A percentile compares a stretch with the other conserved stretches of the same genome.
phyloP scores from a whole-genome alignment of 148 eudicot species.

The Dysphania ambrosioides region DNA sequence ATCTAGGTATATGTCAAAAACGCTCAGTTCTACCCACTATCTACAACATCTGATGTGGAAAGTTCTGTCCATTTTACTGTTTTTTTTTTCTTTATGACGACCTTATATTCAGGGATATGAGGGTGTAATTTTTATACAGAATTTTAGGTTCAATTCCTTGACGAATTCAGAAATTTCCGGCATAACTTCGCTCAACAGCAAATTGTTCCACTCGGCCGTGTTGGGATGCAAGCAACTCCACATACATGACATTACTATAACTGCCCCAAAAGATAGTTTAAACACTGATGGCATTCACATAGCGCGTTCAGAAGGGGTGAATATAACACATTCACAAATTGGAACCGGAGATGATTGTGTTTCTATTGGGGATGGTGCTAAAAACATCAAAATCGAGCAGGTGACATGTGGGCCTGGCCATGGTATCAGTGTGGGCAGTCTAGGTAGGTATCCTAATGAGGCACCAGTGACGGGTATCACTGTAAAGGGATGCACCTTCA shows the following conservation, averaged over 20 bases:
- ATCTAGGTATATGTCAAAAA: no score
- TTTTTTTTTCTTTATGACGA: not conserved
- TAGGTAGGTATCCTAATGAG: slow-evolving; percentile 44
- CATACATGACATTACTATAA: slow-evolving; percentile 27
- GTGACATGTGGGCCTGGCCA: slow-evolving; percentile 69
- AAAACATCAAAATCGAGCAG: slow-evolving; percentile 33
- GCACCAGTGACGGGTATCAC: slow-evolving; percentile 34
- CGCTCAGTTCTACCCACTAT: no score
- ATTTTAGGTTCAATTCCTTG: slow-evolving; percentile 45
- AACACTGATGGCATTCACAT: slow-evolving; percentile 74
- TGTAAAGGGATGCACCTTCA: slow-evolving; percentile 47
- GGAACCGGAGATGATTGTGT: slow-evolving; percentile 64
- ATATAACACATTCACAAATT: slow-evolving; percentile 28
- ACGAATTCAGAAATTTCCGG: slow-evolving; percentile 34
- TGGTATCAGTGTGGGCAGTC: slow-evolving; percentile 66
- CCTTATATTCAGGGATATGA: no score
- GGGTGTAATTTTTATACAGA: no score
- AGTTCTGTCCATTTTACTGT: no score
- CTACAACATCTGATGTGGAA: no score
- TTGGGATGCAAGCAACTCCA: slow-evolving; percentile 37
- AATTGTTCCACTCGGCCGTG: slow-evolving; percentile 46
- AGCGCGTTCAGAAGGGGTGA: slow-evolving; percentile 39
- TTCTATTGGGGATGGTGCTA: slow-evolving; percentile 54
- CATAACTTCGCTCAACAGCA: slow-evolving; percentile 50
- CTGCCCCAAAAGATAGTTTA: slow-evolving; percentile 43